Base-by-base conservation (phyloP, 2,329 filamentous ascomycete species). In the Rosellinia necatrix region DNA sequence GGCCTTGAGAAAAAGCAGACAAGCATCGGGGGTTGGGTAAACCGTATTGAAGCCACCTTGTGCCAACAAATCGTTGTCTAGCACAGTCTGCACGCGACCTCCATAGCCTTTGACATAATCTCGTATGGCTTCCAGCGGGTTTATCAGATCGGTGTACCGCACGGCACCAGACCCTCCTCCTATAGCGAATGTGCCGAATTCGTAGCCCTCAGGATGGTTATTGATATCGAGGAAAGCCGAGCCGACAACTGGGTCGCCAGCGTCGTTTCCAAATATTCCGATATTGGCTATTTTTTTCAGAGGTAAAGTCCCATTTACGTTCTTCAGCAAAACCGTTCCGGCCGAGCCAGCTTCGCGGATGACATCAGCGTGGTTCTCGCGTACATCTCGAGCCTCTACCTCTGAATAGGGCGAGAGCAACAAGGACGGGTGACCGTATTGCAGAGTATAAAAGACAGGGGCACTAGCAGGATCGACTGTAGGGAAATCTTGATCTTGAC, bases 261-360 rank as follows among this genome's bases (percentile, higher is more conserved):
- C 87, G 84, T 84, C 66, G 81, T 77, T 61, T 61, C 84, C 65
- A 77, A 85, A 72, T 76, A 82, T 63, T 70, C 80, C 75, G 80
- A 86, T 71, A 73, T 76, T 71, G 78, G 86, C 71, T 84, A 78
- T 78, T 3, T 72, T 73, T 65, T 79, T 79, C 32, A 85, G 75
- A 0, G 88, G 88, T 6, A 91, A 76, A 1, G 78, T 78, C 30
- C 79, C 79, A 59, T 79, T 78, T 25, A 75, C 75, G 72, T 92
- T 92, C 78, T 92, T 93, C 58, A 93, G 76, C 2, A 93, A 79
- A 13, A 91, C 83, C 10, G 83, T 87, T 17, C 87, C 87, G 54
- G 71, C 72, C 12, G 73, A 70, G 13, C 70, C 78, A 62, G 86
- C 80, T 78, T 81, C 82, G 46, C 82, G 77, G 62, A 83, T 76